Evolutionary conservation across 768 basidiomycete genomes (phyloP).

Genomic region (Lepiota brunneoincarnata): DNA sequence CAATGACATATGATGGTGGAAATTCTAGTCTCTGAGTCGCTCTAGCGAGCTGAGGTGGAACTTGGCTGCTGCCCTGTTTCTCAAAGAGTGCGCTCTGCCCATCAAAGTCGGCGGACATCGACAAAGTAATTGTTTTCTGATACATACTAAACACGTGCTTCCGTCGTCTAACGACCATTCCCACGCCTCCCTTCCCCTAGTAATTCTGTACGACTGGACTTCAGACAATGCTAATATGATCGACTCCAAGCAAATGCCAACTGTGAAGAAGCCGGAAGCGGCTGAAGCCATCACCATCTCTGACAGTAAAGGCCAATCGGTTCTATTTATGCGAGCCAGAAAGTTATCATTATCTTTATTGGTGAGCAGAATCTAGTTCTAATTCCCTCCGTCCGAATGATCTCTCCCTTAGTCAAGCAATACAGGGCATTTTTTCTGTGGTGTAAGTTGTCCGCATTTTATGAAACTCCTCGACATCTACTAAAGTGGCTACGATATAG

Average conservation of each 20-base stretch:
- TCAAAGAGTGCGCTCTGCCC: constrained; percentile 30
- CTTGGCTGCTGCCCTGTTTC: not conserved
- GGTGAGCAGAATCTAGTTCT: constrained; percentile 40
- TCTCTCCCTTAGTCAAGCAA: not conserved
- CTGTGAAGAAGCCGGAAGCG: constrained; percentile 26
- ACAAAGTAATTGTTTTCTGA: not conserved
- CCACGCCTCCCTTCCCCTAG: not conserved
- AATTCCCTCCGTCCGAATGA: not conserved
- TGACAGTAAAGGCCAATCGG: constrained; percentile 49
- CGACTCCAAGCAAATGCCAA: constrained; percentile 27
- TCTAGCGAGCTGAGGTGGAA: constrained; percentile 48
- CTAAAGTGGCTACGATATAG: not conserved
- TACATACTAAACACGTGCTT: not conserved
- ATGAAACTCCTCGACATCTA: not conserved
- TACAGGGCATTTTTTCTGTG: constrained; percentile 65
- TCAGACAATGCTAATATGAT: not conserved
- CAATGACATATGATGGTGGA: constrained; percentile 80
- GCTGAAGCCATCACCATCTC: constrained; percentile 40
- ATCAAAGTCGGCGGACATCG: constrained; percentile 20
- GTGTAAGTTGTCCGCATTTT: constrained; percentile 36
- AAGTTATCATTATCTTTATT: constrained; percentile 62
- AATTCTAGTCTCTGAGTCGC: constrained; percentile 65
- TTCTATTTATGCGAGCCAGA: constrained; percentile 43
- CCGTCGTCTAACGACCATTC: not conserved
- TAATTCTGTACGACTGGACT: too few relatives aligned